Base-by-base conservation (phyloP, 352 stramenopile species). In the Phytophthora nicotianae region DNA sequence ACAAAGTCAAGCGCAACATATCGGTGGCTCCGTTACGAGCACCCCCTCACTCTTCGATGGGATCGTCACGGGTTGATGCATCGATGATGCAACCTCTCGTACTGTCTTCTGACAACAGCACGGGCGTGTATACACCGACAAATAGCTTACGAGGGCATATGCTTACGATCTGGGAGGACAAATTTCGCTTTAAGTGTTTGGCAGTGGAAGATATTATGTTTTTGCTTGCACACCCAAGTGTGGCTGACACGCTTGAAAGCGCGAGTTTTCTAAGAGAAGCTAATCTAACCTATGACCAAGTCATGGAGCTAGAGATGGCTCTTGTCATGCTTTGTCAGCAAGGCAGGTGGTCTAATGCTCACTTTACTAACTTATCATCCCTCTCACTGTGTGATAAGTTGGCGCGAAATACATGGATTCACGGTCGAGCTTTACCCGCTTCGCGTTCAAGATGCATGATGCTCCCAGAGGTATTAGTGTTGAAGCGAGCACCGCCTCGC, bases 161-260 rank as follows among this genome's bases (percentile, higher is more conserved):
- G 14, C 51, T 77, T 26, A 58, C 54, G n/a, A 19, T 91, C 1
- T 91, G 82, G 82, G 75, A 89, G 23, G 68, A 83, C 50, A 91
- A 91, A 58, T 78, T 88, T 47, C 52, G 56, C 3, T 47, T 53
- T 7, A 73, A 69, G 4, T 42, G 56, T 16, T 62, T 91, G 27
- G 71, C 52, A 4, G 43, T 58, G 1, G 64, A 83, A 38, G 82
- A 89, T 45, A 42, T 64, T n/a, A 16, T 87, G 1, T 83, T 82
- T 21, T 54, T 91, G 4, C 47, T 91, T 20, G 37, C 66, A 2
- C 75, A 76, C 29, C 63, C 75, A 6, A 67, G 84, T 21, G 52
- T 85, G 5, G 52, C 69, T 23, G 46, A 51, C 13, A 65, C 80
- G 5, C 40, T 89, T 23, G 78, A 91, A 59, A 77, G 60, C 20